Conservation (phyloP, 164 flowering plant genomes). For the Houttuynia cordata region DNA sequence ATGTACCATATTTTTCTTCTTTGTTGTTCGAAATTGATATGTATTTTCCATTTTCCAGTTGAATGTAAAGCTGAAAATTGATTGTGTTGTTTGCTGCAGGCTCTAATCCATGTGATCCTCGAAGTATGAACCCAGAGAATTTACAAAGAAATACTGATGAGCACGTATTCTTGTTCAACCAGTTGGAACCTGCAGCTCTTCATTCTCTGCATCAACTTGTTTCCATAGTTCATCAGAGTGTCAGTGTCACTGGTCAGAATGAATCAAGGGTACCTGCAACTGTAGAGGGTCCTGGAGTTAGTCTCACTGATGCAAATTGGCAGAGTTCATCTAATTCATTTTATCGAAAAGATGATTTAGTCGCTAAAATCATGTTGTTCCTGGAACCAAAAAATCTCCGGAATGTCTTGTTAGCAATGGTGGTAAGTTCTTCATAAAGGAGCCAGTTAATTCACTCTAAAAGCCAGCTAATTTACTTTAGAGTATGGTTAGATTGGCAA, state of each 20-base stretch:
- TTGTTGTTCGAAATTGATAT: too few relatives aligned
- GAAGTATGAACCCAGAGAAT: conserved; percentile 10
- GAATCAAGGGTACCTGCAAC: conserved; percentile 18
- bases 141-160: conserved; percentile 15
- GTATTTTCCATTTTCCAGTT: too few relatives aligned
- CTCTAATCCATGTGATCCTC: conserved; percentile 4
- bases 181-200: conserved; percentile 41
- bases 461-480: background rate
- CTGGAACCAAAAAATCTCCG: conserved; percentile 49
- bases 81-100: conserved; percentile 4
- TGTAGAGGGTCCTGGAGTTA: conserved; percentile 12
- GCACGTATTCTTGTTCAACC: conserved; percentile 21
- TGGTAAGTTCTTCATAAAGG: conserved; percentile 34
- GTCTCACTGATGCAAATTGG: conserved; percentile 12
- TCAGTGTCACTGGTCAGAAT: conserved; percentile 25
- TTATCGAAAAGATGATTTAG: conserved; percentile 54
- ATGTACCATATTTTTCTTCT: too few relatives aligned
- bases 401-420: conserved; percentile 58
- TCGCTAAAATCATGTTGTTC: conserved; percentile 52
- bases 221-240: conserved; percentile 63
- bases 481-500: background rate
- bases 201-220: conserved; percentile 66
- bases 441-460: too few relatives aligned
- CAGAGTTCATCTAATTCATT: conserved; percentile 15
- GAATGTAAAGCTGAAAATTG: too few relatives aligned